Percentiles rank a stretch among this genome's conserved stretches.
phyloP scores from a whole-genome alignment of 352 stramenopile genomes.

The Thalassiosira exigua region DNA sequence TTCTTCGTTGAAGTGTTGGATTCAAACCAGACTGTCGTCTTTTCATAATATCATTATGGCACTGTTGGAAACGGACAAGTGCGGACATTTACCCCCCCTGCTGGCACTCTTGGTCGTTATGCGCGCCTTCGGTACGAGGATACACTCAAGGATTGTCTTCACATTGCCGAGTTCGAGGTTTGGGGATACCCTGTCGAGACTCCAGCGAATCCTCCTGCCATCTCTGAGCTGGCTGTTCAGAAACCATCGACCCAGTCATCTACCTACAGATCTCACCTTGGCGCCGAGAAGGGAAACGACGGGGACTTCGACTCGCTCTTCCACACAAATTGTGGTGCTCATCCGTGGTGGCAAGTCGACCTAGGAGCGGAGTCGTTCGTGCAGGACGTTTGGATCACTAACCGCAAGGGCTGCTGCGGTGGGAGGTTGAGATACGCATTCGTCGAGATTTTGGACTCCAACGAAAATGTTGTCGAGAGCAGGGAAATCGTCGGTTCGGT shows the following conservation, averaged over 20 bases:
- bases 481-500: conserved; percentile 16
- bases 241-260: not conserved
- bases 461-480: conserved; percentile 19
- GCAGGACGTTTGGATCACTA: conserved; percentile 32
- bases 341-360: conserved; percentile 28
- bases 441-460: conserved; percentile 17
- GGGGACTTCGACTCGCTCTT: conserved; percentile 12
- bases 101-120: conserved; percentile 14
- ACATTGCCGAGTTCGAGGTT: conserved; percentile 30
- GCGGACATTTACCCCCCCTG: conserved; percentile 1
- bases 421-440: conserved; percentile 11
- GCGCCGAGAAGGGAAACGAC: conserved; percentile 14
- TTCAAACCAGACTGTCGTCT: conserved; percentile 16
- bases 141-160: conserved; percentile 15
- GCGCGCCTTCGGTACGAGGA: conserved; percentile 21
- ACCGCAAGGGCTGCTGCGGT: conserved; percentile 27
- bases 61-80: conserved; percentile 7
- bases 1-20: conserved; percentile 31
- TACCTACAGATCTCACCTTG: not conserved
- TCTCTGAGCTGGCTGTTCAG: conserved; percentile 22
- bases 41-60: not conserved
- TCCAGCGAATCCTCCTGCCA: conserved; percentile 8
- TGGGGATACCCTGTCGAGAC: conserved; percentile 27
- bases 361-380: conserved; percentile 33
- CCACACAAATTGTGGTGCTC: conserved; percentile 12